phyloP scores from a whole-genome alignment of 2,329 filamentous ascomycete species.

The Fusarium irregulare region DNA sequence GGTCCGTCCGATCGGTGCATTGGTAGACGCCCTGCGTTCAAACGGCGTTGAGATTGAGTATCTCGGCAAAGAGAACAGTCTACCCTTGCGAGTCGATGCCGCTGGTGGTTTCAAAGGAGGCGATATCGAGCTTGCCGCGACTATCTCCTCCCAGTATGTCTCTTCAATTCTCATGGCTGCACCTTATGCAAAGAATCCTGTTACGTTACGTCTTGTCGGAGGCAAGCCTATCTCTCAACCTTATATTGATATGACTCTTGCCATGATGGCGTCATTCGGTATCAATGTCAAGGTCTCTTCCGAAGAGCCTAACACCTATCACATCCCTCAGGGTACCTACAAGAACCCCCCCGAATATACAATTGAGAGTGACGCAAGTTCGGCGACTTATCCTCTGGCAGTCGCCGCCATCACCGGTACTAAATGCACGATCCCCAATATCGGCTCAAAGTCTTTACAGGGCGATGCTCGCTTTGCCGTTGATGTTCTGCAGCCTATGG shows the following conservation, averaged over 20 bases:
- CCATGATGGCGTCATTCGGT: slow-evolving; percentile 96
- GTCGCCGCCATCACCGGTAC: slow-evolving; percentile 96
- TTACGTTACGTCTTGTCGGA: slow-evolving; percentile 90
- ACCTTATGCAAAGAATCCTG: slow-evolving; percentile 93
- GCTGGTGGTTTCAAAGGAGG: slow-evolving; percentile 87
- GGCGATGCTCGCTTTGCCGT: slow-evolving; percentile 95
- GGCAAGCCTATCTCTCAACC: slow-evolving; percentile 96
- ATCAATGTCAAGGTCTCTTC: slow-evolving; percentile 80
- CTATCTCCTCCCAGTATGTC: slow-evolving; percentile 98
- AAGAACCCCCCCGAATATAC: slow-evolving; percentile 86
- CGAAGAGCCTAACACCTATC: slow-evolving; percentile 88
- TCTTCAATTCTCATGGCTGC: slow-evolving; percentile 97
- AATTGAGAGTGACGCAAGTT: slow-evolving; percentile 97
- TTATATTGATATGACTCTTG: slow-evolving; percentile 98
- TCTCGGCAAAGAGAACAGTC: slow-evolving; percentile 81
- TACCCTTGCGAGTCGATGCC: slow-evolving; percentile 85
- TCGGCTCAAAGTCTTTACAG: slow-evolving; percentile 90
- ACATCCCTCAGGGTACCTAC: slow-evolving; percentile 88
- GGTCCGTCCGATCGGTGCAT: slow-evolving; percentile 88
- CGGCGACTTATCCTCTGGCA: slow-evolving; percentile 93
- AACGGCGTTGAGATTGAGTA: slow-evolving; percentile 93
- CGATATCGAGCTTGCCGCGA: slow-evolving; percentile 90
- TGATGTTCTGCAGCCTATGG: slow-evolving; percentile 92
- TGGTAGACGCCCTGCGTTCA: slow-evolving; percentile 87
- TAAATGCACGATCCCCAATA: slow-evolving; percentile 95